These are phyloP conservation scores for Alternaria sp. DNA, from an alignment of 2,329 filamentous ascomycete genomes.

Conservation along the genomic window DNA sequence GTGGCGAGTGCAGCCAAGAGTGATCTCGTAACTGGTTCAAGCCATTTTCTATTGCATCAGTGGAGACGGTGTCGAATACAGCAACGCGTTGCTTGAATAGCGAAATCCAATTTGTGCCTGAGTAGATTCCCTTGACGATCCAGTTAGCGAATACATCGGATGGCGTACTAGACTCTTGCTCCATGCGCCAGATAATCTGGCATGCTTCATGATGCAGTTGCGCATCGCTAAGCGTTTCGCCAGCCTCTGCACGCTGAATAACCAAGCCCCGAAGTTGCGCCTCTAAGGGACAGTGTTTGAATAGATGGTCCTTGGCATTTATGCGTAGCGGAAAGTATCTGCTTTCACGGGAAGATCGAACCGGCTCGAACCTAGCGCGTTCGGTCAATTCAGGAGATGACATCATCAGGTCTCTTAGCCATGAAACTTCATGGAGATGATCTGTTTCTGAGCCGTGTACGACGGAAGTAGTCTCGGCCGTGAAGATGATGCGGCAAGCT, in stretches of 20 bases:
- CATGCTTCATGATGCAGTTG: constrained; percentile 34
- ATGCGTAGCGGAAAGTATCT: constrained; percentile 24
- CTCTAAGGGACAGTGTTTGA: constrained; percentile 38
- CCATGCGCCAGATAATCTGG: constrained; percentile 35
- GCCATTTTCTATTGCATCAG: neutral
- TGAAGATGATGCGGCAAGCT: constrained; percentile 41
- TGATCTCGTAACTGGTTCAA: neutral
- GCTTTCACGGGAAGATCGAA: constrained; percentile 30
- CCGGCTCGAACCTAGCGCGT: constrained; percentile 33
- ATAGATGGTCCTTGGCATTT: constrained; percentile 30
- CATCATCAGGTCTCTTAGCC: constrained; percentile 40
- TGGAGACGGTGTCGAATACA: neutral
- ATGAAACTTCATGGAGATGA: constrained; percentile 23
- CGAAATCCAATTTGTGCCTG: constrained; percentile 22
- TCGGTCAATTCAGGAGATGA: constrained; percentile 28
- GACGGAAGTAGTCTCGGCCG: constrained; percentile 26
- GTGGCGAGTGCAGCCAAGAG: neutral
- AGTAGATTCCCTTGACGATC: constrained; percentile 33
- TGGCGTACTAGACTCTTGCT: constrained; percentile 28
- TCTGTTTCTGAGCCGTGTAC: neutral
- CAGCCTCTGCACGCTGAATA: constrained; percentile 13
- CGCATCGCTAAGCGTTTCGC: constrained; percentile 15
- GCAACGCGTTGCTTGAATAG: constrained; percentile 26
- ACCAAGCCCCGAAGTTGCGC: constrained; percentile 30
- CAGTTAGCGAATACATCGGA: constrained; percentile 38